phyloP scores from a whole-genome alignment of 129 eudicot species.

The Oenanthe sinensis region DNA sequence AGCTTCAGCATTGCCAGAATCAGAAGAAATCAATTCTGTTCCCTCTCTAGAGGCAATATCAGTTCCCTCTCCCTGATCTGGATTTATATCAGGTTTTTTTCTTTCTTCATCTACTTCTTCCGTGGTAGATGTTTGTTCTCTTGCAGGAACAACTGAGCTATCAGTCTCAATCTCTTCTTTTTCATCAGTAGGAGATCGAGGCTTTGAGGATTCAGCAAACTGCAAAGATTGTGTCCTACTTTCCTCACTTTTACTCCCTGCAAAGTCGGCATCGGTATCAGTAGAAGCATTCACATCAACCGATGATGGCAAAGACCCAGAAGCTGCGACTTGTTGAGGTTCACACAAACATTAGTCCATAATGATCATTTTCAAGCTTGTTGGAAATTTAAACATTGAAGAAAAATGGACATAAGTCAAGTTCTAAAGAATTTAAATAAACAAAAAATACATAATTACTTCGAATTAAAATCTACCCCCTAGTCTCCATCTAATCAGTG shows the following conservation, averaged over 20 bases:
- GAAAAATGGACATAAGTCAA: background rate
- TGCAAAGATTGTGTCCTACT: slow-evolving; percentile 29
- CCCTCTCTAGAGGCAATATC: slow-evolving; percentile 19
- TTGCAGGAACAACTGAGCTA: slow-evolving; percentile 16
- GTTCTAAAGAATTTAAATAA: background rate
- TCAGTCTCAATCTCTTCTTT: slow-evolving; percentile 28
- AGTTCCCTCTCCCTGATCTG: slow-evolving; percentile 27
- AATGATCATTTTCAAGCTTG: background rate
- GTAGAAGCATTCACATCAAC: slow-evolving; percentile 32
- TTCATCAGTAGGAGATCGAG: slow-evolving; percentile 26
- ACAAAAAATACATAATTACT: background rate
- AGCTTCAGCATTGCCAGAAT: slow-evolving; percentile 16
- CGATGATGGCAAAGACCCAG: slow-evolving; percentile 64
- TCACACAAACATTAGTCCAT: slow-evolving; percentile 6
- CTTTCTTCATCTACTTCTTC: slow-evolving; percentile 29
- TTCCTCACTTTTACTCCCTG: slow-evolving; percentile 58
- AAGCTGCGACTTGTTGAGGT: slow-evolving; percentile 25
- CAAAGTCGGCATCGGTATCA: slow-evolving; percentile 52
- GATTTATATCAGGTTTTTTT: slow-evolving; percentile 19
- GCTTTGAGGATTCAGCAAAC: slow-evolving; percentile 28
- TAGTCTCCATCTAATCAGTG: slow-evolving; percentile 1
- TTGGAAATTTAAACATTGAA: background rate
- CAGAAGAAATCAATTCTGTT: slow-evolving; percentile 17
- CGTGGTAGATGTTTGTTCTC: slow-evolving; percentile 22
- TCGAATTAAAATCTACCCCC: background rate